Conservation (phyloP, 208 protist genomes). For the Zelonia costaricensis region DNA sequence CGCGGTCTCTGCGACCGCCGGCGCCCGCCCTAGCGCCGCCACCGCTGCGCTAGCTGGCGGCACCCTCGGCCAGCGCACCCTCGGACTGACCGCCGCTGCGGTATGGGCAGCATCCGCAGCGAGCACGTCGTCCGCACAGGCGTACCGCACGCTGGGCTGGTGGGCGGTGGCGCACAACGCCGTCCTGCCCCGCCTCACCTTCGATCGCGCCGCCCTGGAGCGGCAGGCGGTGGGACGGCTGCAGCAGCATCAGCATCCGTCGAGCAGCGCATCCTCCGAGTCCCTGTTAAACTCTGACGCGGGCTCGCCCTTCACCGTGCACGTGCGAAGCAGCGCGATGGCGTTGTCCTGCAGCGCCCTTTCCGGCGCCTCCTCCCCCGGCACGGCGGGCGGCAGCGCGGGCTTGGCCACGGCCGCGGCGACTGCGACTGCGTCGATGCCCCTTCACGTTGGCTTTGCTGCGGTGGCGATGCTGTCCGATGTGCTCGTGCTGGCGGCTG, state of each 20-base stretch:
- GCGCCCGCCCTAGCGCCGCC: neutral
- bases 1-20: neutral
- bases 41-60: neutral
- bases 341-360: conserved; percentile 10
- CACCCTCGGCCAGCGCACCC: too few species aligned
- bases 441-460: neutral
- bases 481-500: conserved; percentile 18
- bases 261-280: too few species aligned
- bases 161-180: conserved; percentile 28
- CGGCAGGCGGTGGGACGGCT: conserved; percentile 3
- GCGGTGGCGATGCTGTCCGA: conserved; percentile 4
- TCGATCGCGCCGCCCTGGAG: conserved; percentile 23
- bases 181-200: conserved; percentile 27
- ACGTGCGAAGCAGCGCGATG: conserved; percentile 32
- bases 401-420: neutral
- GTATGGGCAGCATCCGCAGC: too few species aligned
- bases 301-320: conserved; percentile 19
- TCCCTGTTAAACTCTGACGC: too few species aligned
- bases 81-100: neutral
- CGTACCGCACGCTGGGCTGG: conserved; percentile 13
- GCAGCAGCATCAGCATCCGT: conserved; percentile 1
- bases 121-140: too few species aligned
- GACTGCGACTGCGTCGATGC: neutral
- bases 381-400: too few species aligned
- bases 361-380: neutral